Conservation (phyloP, 495 filamentous ascomycete genomes). For the Jackrogersella minutella region DNA sequence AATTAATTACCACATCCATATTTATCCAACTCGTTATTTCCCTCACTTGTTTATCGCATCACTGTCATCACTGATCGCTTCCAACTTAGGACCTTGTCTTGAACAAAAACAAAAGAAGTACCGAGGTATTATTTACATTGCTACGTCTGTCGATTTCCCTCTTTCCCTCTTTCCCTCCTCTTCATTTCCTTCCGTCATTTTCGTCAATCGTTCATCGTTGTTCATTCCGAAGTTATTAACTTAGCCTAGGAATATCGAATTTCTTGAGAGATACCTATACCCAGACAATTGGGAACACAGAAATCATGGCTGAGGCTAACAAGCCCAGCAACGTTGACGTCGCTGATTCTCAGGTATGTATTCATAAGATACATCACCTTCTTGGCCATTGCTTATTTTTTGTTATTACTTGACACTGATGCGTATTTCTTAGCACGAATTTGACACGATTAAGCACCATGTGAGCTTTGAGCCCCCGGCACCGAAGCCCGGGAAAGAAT, state of each 20-base stretch:
- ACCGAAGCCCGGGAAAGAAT: constrained; percentile 37
- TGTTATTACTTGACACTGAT: constrained; percentile 3
- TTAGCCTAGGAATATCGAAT: not conserved
- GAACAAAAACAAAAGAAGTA: no score
- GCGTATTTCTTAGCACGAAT: constrained; percentile 24
- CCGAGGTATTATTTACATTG: no score
- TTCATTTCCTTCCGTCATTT: no score
- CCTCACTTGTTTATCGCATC: no score
- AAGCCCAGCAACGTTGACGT: not conserved
- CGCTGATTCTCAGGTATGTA: constrained; percentile 9
- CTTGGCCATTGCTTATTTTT: not conserved
- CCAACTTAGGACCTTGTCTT: no score
- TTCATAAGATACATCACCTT: not conserved
- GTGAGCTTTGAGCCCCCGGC: constrained; percentile 34
- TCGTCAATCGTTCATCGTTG: no score
- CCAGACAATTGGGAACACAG: not conserved
- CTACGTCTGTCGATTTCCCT: no score
- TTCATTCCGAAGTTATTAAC: no score
- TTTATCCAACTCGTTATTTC: no score
- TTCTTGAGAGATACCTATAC: not conserved
- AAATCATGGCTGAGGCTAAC: constrained; percentile 6
- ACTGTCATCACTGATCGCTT: no score
- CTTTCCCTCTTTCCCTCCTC: no score
- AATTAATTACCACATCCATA: no score
- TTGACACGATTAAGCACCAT: constrained; percentile 43